Evolutionary conservation across 1,139 yeast species (phyloP).

Genomic region (Saccharomyces hybrid): DNA sequence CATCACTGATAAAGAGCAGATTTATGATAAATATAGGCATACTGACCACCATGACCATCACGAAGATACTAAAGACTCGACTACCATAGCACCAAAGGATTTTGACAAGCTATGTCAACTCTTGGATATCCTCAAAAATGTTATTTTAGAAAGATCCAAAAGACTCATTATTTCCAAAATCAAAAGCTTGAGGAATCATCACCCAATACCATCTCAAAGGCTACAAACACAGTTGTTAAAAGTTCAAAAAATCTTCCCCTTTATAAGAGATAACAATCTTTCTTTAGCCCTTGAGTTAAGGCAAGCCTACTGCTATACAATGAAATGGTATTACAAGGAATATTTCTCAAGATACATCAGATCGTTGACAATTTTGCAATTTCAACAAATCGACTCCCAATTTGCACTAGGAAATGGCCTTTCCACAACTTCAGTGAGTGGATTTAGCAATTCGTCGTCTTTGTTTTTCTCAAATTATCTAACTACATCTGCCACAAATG

Average conservation of each 20-base stretch:
- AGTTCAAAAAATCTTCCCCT: constrained; percentile 53
- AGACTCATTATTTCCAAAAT: constrained; percentile 60
- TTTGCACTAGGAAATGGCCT: constrained; percentile 32
- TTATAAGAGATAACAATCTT: constrained; percentile 47
- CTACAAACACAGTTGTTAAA: constrained; percentile 62
- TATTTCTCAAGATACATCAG: constrained; percentile 74
- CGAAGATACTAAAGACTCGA: not conserved
- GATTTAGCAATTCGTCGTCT: constrained; percentile 13
- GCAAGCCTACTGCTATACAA: constrained; percentile 76
- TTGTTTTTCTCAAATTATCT: constrained; percentile 21
- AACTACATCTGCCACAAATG: constrained; percentile 10
- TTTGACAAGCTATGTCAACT: constrained; percentile 23
- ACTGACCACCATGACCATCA: constrained; percentile 5
- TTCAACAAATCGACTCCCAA: constrained; percentile 46
- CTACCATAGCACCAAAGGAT: constrained; percentile 23
- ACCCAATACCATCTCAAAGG: constrained; percentile 54
- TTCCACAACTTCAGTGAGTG: constrained; percentile 13
- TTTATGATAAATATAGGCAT: constrained; percentile 36
- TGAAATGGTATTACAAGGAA: constrained; percentile 85
- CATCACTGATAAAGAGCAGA: constrained; percentile 48
- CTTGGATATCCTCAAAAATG: constrained; percentile 33
- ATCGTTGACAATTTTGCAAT: constrained; percentile 58
- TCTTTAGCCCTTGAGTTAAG: constrained; percentile 67
- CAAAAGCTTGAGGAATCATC: constrained; percentile 49
- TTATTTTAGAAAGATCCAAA: constrained; percentile 65